Conservation (phyloP, 1,139 yeast species). For the Saccharomyces hybrid region DNA sequence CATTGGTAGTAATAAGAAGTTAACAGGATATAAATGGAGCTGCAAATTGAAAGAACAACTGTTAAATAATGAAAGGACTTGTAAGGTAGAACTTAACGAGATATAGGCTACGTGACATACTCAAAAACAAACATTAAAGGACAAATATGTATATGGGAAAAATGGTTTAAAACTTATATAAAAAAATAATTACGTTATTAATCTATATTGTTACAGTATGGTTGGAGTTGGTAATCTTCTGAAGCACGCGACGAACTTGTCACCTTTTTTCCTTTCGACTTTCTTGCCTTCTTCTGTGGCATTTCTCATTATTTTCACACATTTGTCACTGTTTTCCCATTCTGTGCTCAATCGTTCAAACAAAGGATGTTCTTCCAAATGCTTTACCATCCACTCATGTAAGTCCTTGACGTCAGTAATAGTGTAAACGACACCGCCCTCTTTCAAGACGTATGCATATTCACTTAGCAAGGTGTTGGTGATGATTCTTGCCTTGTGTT, state of each 20-base stretch:
- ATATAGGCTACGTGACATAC: too few relatives aligned
- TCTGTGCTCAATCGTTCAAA: slow-evolving; percentile 72
- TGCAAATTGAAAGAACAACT: slow-evolving; percentile 16
- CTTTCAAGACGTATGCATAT: slow-evolving; percentile 82
- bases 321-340: slow-evolving; percentile 72
- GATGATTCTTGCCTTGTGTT: slow-evolving; percentile 93
- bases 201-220: slow-evolving; percentile 13
- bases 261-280: slow-evolving; percentile 83
- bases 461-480: slow-evolving; percentile 84
- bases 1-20: slow-evolving; percentile 15
- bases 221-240: slow-evolving; percentile 59
- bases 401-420: slow-evolving; percentile 93
- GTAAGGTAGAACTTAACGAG: not conserved
- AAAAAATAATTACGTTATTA: too few relatives aligned
- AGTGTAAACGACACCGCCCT: slow-evolving; percentile 85
- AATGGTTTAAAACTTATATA: not conserved
- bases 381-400: slow-evolving; percentile 94
- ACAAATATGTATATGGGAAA: not conserved
- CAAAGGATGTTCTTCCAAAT: slow-evolving; percentile 82
- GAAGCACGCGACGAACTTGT: slow-evolving; percentile 83
- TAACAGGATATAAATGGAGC: slow-evolving; percentile 25
- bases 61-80: slow-evolving; percentile 8
- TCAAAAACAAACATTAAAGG: not conserved
- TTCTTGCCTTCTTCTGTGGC: slow-evolving; percentile 98
- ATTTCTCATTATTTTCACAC: slow-evolving; percentile 80